Evolutionary conservation across 2,329 filamentous ascomycete genomes (phyloP).

Genomic region (Stagonosporopsis cucurbitacearum): DNA sequence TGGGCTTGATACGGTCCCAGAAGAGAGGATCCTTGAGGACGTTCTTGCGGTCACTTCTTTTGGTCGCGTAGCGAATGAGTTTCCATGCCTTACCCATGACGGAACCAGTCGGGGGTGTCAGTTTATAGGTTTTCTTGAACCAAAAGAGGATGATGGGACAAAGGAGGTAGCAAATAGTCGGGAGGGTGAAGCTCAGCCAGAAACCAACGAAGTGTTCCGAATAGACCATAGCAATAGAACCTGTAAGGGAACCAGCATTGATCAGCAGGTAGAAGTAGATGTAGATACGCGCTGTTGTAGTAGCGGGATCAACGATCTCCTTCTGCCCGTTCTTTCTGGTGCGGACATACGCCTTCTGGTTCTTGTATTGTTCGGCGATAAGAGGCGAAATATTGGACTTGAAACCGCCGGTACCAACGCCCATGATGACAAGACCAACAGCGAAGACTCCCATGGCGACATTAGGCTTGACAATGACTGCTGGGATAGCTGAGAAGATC

Average conservation of each 20-base stretch:
- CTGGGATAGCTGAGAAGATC: conserved; percentile 62
- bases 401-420: conserved; percentile 72
- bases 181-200: conserved; percentile 73
- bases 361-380: conserved; percentile 64
- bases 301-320: conserved; percentile 70
- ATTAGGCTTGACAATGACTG: conserved; percentile 56
- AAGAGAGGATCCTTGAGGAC: conserved; percentile 48
- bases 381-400: conserved; percentile 68
- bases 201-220: conserved; percentile 65
- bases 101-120: conserved; percentile 72
- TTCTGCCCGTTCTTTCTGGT: conserved; percentile 51
- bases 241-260: conserved; percentile 49
- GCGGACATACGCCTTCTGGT: conserved; percentile 38
- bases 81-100: conserved; percentile 71
- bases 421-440: conserved; percentile 67
- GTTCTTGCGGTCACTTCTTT: conserved; percentile 31
- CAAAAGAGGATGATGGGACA: conserved; percentile 64
- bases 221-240: conserved; percentile 48
- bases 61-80: conserved; percentile 60
- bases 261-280: conserved; percentile 45
- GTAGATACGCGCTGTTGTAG: conserved; percentile 71
- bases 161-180: conserved; percentile 67
- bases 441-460: conserved; percentile 62
- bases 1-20: conserved; percentile 71
- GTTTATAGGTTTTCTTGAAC: conserved; percentile 70